Conservation (phyloP, 2,329 filamentous ascomycete species). For the Aspergillus candidus region DNA sequence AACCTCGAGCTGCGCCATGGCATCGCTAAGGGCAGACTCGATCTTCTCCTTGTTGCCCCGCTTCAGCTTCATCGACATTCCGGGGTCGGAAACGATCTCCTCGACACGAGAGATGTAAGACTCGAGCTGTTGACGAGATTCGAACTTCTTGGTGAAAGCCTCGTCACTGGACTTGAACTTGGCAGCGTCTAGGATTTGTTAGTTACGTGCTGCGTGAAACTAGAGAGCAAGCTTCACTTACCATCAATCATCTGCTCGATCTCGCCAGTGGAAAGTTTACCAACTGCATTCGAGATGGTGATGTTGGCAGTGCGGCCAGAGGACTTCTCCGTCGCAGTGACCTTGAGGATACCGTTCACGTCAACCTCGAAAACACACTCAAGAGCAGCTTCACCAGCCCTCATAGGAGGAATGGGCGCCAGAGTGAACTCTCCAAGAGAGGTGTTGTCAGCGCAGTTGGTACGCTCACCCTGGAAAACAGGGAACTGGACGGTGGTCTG, state of each 20-base stretch:
- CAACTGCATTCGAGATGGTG: constrained; percentile 98
- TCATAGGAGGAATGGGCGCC: constrained; percentile 78
- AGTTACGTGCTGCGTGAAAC: neutral
- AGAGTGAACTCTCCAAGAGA: constrained; percentile 96
- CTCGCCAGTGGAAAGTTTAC: constrained; percentile 89
- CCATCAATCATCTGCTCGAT: constrained; percentile 97
- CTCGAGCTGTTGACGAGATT: constrained; percentile 98
- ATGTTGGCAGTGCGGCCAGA: constrained; percentile 98
- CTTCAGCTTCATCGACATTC: constrained; percentile 95
- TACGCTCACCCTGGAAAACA: constrained; percentile 91
- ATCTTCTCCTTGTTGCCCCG: constrained; percentile 99
- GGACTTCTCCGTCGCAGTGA: constrained; percentile 98
- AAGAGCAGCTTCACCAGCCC: constrained; percentile 90
- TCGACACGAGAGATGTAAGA: constrained; percentile 97
- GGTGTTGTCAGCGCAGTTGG: constrained; percentile 98
- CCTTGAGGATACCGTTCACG: constrained; percentile 99
- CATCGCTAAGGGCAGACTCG: constrained; percentile 90
- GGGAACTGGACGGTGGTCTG: constrained; percentile 86
- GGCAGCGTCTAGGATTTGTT: constrained; percentile 63
- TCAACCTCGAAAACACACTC: constrained; percentile 99
- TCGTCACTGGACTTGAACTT: constrained; percentile 99
- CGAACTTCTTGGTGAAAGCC: constrained; percentile 98
- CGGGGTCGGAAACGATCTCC: constrained; percentile 97
- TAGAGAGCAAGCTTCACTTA: constrained; percentile 33
- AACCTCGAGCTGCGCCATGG: constrained; percentile 95